Conservation (phyloP, 306 rosid genomes). For the Cucurbita pepo region DNA sequence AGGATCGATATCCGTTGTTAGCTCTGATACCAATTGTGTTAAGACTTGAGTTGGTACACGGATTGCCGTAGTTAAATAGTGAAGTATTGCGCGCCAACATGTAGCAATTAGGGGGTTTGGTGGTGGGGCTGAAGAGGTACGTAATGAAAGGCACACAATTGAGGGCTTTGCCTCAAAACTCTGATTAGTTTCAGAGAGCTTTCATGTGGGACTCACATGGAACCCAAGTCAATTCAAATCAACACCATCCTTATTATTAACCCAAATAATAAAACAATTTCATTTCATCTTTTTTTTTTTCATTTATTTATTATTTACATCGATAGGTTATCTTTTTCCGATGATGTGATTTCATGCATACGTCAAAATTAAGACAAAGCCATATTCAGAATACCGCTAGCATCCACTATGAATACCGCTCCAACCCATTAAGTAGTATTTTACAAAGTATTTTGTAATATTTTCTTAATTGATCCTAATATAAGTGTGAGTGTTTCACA, state of each 20-base stretch:
- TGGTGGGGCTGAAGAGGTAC: constrained; percentile 21
- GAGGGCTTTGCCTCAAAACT: not conserved
- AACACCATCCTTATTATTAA: not conserved
- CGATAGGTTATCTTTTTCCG: not conserved
- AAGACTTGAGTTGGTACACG: too few species aligned
- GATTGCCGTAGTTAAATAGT: too few species aligned
- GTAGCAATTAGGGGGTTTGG: not conserved
- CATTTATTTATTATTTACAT: not conserved
- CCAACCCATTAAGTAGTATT: too few species aligned
- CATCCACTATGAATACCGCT: too few species aligned
- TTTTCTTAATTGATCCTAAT: too few species aligned
- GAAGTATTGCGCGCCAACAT: not conserved
- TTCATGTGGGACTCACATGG: constrained; percentile 4
- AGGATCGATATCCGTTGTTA: too few species aligned
- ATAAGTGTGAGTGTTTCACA: not conserved
- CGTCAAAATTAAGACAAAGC: too few species aligned
- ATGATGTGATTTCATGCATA: not conserved
- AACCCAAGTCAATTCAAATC: not conserved
- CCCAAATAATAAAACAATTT: not conserved
- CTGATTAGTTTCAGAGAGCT: not conserved
- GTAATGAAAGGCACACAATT: constrained; percentile 6
- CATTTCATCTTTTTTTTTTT: not conserved
- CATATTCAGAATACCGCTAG: too few species aligned
- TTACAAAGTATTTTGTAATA: too few species aligned
- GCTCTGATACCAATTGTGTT: too few species aligned